Evolutionary conservation across 2,329 filamentous ascomycete species (phyloP), one percentile per base, ranked within the genome.

Genomic region (Microdochium bolleyi): DNA sequence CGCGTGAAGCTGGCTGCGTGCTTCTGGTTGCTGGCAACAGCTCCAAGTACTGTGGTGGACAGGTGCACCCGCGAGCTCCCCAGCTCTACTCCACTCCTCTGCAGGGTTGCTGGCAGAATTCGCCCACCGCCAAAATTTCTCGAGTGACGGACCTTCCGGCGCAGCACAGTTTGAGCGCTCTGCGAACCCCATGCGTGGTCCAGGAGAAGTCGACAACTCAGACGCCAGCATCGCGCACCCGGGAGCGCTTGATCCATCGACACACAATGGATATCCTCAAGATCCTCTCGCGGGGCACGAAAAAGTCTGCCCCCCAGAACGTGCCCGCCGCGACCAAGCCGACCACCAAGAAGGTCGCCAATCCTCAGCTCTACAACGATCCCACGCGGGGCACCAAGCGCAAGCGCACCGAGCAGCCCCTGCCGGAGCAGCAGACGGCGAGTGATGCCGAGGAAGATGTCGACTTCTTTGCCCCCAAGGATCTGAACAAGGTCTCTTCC

Each of bases 331-430:
- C 64, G 13, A 57, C 57, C 5, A 64, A 68, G 41, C 63, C 67
- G 27, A 61, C 61, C 27, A 62, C 66, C 55, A 46, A 46, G 8
- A 80, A 77, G 22, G 74, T 74, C 56, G 71, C 78, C 46, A 86
- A 86, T 60, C 85, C 87, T 9, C 87, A 90, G 67, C 77, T 89
- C 30, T 89, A 81, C 69, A 78, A 85, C 69, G 81, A 84, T 52
- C 65, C 70, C 1, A 57, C 61, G 13, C 63, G 68, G 53, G 71
- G 73, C 53, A 73, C 76, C 59, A 84, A 83, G 70, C 74, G 81
- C 58, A 85, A 85, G 68, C 72, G 79, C 52, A 70, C 65, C 55
- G 66, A 67, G 48, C 61, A 64, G 22, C 58, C 60, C 10, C 51
- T 60, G 46, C 63, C 67, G 19, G 63, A 61, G 10, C 56, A 59